phyloP scores from a whole-genome alignment of 2,329 filamentous ascomycete species.

The Cladophialophora bantiana region DNA sequence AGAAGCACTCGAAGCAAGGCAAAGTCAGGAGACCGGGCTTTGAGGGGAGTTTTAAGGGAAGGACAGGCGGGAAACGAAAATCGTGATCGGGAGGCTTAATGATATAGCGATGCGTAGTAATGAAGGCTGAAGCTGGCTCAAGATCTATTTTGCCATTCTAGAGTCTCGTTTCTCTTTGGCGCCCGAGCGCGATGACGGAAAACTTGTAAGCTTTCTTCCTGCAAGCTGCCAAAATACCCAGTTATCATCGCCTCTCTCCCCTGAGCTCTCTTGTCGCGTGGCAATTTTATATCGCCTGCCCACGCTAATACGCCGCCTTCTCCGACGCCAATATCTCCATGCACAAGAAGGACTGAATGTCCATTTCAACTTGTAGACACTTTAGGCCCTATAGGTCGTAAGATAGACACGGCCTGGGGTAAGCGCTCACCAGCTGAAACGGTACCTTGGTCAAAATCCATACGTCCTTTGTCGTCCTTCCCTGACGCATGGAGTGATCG shows the following conservation, averaged over 20 bases:
- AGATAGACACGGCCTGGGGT: neutral
- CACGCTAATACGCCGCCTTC: no score
- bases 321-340: no score
- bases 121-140: neutral
- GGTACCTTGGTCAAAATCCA: neutral
- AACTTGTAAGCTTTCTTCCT: neutral
- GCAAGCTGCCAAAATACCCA: neutral
- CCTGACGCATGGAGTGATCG: neutral
- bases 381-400: neutral
- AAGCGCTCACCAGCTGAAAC: neutral
- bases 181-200: neutral
- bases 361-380: no score
- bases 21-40: conserved; percentile 71
- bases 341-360: no score
- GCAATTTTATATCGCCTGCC: no score
- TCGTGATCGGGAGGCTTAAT: conserved; percentile 5
- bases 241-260: no score
- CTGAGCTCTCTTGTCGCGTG: no score
- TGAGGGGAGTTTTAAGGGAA: conserved; percentile 72
- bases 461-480: neutral
- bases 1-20: conserved; percentile 65
- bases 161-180: neutral
- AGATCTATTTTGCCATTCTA: neutral
- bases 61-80: conserved; percentile 38
- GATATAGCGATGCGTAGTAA: neutral